Base-by-base conservation (phyloP, 2,329 filamentous ascomycete species). In the Sclerotinia minor region DNA sequence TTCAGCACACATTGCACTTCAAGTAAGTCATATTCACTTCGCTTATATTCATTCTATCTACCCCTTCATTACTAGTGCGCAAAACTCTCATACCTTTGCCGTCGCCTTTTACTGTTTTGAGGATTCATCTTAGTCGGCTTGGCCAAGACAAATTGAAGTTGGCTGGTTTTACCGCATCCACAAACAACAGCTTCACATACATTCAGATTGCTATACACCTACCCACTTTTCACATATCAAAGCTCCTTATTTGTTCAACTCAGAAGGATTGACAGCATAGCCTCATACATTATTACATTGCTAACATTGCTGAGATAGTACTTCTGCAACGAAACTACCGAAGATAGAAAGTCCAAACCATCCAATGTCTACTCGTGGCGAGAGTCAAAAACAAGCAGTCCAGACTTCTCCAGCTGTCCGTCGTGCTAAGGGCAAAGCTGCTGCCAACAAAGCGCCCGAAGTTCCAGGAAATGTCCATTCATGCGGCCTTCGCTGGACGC, bases 21-120 rank as follows among this genome's bases (percentile, higher is more conserved):
- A 44, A 44, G 58, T 60, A 49, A 60, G 58, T n/a, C 44, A 24
- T 19, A n/a, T 35, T 9, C 19, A 44, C 32, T 60, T 60, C 9
- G 21, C 32, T 35, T 17, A 49, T 35, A 13, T 49, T 8, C 32
- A 19, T 60, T 35, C 3, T 8, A 49, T 19, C 7, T 19, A 24
- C 29, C 5, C 21, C 21, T 49, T 49, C 29, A 49, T 49, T 0
- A 2, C 5, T 60, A 2, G 1, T 2, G 13, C 26, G 7, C 26
- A 5, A 49, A 15, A 35, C 2, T 11, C n/a, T 0, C 1, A 24
- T 5, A 24, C 32, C 8, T 5, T 60, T 35, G 26, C 11, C 35
- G 11, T 60, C n/a, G 3, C 11, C 1, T 60, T 35, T 41, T 6
- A 7, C 44, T 6, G 29, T 49, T 60, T 7, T 1, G 13, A 15